Evolutionary conservation across 2,329 filamentous ascomycete species (phyloP), one percentile per base, ranked within the genome.

Genomic region (Blastomyces gilchristii): DNA sequence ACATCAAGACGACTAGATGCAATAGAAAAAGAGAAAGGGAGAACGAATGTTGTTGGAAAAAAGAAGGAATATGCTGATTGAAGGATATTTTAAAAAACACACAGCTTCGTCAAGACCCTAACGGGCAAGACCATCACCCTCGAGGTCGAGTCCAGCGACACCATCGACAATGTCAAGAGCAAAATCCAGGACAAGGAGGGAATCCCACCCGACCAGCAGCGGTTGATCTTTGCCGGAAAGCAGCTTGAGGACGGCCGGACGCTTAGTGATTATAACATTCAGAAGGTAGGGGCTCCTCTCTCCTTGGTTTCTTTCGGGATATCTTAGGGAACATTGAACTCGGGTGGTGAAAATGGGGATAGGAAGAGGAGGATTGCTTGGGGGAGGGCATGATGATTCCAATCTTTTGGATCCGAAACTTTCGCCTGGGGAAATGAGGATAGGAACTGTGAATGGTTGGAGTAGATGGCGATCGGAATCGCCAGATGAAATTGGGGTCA

Each of bases 181-280:
- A 88, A 88, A 79, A 88, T 88, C 37, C 89, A 93, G 71, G 89
- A 93, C 69, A 93, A 93, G 84, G 89, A 93, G 75, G 85, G 85
- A 53, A 87, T 88, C 62, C 86, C 86, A 37, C 85, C 86, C 45
- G 86, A 88, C 71, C 86, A 88, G 74, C 86, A 88, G 75, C 83
- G 85, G 74, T 78, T 88, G 62, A 88, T 88, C 72, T 88, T 88
- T 68, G 85, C 85, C 69, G 85, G 85, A 69, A 88, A 88, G 81
- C 85, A 88, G 77, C 69, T 81, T 59, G 79, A 81, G 67, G 79
- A 81, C 66, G 79, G 79, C 11, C 77, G 79, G 31, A 81, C 79
- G 57, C 72, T 81, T 31, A 80, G 78, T 43, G 79, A 81, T 70
- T 87, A 81, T 72, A 81, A 81, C 68, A 81, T 81, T 63, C 79